These are phyloP conservation scores for Dendryphion nanum DNA, from an alignment of 2,329 filamentous ascomycete genomes.

Conservation along the genomic window DNA sequence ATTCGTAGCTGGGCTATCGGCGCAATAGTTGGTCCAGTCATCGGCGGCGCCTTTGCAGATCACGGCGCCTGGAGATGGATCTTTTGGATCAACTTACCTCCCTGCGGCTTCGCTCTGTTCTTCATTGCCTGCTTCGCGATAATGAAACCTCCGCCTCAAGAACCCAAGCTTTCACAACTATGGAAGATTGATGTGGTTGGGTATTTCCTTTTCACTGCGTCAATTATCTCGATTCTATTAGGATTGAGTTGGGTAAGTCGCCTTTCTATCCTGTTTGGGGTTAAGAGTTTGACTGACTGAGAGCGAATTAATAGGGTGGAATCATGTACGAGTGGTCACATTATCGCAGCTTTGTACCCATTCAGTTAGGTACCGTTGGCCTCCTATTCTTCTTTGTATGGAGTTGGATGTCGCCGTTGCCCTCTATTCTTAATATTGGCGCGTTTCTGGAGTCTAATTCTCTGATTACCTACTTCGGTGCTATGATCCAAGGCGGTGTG, in stretches of 20 bases:
- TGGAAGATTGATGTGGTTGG: slow-evolving; percentile 60
- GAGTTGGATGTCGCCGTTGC: slow-evolving; percentile 14
- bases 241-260: slow-evolving; percentile 51
- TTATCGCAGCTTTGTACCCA: slow-evolving; percentile 16
- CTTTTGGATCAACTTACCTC: slow-evolving; percentile 41
- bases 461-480: slow-evolving; percentile 31
- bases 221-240: slow-evolving; percentile 55
- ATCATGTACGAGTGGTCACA: slow-evolving; percentile 18
- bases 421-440: background rate
- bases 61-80: slow-evolving; percentile 32
- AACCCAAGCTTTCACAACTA: slow-evolving; percentile 45
- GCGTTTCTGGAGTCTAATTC: slow-evolving; percentile 28
- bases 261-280: slow-evolving; percentile 1
- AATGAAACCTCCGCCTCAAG: slow-evolving; percentile 19
- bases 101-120: slow-evolving; percentile 29
- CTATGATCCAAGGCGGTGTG: slow-evolving; percentile 28
- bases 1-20: slow-evolving; percentile 29
- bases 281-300: background rate
- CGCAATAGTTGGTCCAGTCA: slow-evolving; percentile 31
- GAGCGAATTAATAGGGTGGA: slow-evolving; percentile 17
- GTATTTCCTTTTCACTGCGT: slow-evolving; percentile 56
- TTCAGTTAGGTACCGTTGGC: slow-evolving; percentile 17
- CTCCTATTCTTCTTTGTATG: slow-evolving; percentile 18
- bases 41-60: slow-evolving; percentile 28
- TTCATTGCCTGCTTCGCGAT: slow-evolving; percentile 46